phyloP scores from a whole-genome alignment of 805 yeast genomes.

The Starmera dryadoides region DNA sequence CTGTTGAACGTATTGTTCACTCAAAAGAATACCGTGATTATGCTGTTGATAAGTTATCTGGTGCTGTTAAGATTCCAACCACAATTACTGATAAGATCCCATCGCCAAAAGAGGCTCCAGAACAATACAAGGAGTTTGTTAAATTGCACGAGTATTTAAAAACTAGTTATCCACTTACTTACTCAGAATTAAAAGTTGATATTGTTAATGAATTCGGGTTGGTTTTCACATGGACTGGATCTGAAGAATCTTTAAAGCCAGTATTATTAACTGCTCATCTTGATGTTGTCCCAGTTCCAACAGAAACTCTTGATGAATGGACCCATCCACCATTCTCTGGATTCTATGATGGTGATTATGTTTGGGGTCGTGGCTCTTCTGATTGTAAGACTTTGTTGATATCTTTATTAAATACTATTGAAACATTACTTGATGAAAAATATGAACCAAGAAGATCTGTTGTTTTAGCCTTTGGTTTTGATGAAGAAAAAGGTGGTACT shows the following conservation, averaged over 20 bases:
- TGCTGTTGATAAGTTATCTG: constrained; percentile 36
- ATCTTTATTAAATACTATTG: constrained; percentile 55
- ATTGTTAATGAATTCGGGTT: constrained; percentile 57
- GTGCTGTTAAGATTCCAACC: constrained; percentile 48
- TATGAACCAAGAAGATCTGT: constrained; percentile 52
- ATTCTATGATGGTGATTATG: constrained; percentile 49
- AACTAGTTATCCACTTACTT: constrained; percentile 46
- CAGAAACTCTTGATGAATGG: constrained; percentile 53
- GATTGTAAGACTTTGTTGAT: constrained; percentile 68
- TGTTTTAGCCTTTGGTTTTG: constrained; percentile 62
- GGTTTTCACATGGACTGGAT: constrained; percentile 57
- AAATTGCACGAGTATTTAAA: constrained; percentile 47
- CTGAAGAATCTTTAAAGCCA: constrained; percentile 46
- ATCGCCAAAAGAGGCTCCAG: constrained; percentile 32
- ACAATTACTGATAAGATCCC: constrained; percentile 35
- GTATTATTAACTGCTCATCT: constrained; percentile 67
- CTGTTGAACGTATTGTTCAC: constrained; percentile 26
- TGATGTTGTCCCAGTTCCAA: constrained; percentile 68
- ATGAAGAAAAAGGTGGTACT: constrained; percentile 64
- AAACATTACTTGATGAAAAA: constrained; percentile 35
- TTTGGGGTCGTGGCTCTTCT: constrained; percentile 71
- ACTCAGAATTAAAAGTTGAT: constrained; percentile 40
- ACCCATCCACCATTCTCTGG: constrained; percentile 58
- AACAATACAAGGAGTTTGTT: constrained; percentile 24
- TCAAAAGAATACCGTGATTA: constrained; percentile 24